Conservation (phyloP, 1,284 basidiomycete genomes). For the Athelia sp. region DNA sequence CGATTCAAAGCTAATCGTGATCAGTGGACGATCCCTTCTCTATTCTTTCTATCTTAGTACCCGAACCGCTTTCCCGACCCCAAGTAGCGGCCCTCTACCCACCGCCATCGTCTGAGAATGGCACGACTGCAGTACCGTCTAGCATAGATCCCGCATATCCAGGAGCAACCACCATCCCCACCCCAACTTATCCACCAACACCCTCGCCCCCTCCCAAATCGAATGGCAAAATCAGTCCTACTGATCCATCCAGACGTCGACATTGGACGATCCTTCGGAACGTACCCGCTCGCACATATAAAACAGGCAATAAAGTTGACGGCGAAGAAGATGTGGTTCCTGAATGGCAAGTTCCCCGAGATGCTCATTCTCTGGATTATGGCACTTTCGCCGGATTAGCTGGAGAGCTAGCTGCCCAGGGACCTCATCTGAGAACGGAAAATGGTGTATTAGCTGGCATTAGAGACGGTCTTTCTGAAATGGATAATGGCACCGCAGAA, state of each 20-base stretch:
- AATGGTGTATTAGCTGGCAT: conserved; percentile 27
- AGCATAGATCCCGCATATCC: conserved; percentile 7
- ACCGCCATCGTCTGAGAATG: conserved; percentile 16
- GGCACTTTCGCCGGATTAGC: conserved; percentile 45
- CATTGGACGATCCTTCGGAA: conserved; percentile 40
- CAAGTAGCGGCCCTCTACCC: conserved; percentile 53
- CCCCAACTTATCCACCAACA: conserved; percentile 10
- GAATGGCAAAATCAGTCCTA: conserved; percentile 23
- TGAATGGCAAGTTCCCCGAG: conserved; percentile 43
- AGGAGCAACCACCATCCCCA: conserved; percentile 10
- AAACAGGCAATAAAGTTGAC: conserved; percentile 41
- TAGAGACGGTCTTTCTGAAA: conserved; percentile 19
- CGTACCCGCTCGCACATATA: conserved; percentile 26
- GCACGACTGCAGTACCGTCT: conserved; percentile 10
- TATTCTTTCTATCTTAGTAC: conserved; percentile 55
- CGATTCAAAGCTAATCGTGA: conserved; percentile 9
- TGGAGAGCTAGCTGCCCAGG: conserved; percentile 27
- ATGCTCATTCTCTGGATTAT: conserved; percentile 51
- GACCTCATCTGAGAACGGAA: conserved; percentile 37
- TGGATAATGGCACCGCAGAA: conserved; percentile 13
- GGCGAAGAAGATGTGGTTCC: conserved; percentile 27
- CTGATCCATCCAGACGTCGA: conserved; percentile 20
- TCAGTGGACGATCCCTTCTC: conserved; percentile 77
- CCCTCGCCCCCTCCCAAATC: conserved; percentile 13
- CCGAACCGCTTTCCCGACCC: conserved; percentile 49